phyloP scores from a whole-genome alignment of 345 rosid species.

The Murraya koenigii region DNA sequence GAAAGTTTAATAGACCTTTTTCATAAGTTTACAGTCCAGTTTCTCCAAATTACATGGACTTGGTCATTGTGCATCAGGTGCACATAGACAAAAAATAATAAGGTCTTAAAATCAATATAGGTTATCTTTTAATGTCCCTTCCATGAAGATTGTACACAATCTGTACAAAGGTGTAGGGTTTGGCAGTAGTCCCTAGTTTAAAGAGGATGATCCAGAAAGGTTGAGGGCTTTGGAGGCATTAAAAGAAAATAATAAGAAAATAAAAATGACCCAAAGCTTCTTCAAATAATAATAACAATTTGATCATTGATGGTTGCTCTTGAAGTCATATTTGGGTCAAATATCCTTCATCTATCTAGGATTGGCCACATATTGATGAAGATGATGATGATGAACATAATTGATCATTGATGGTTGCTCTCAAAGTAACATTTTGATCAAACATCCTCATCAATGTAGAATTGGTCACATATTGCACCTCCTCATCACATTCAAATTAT shows the following conservation, averaged over 20 bases:
- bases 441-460: not conserved
- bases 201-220: not conserved
- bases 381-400: not conserved
- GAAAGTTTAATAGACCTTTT: not conserved
- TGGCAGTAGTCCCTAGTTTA: not conserved
- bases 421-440: not conserved
- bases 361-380: not conserved
- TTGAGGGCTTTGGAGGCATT: not conserved
- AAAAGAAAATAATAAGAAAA: not conserved
- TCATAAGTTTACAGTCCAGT: not conserved
- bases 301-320: not conserved
- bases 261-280: not conserved
- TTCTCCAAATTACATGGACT: not conserved
- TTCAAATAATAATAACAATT: not conserved
- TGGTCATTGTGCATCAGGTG: not conserved
- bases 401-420: not conserved
- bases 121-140: not conserved
- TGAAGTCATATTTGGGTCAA: not conserved
- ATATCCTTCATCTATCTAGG: not conserved
- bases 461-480: not conserved
- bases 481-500: not conserved
- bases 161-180: not conserved
- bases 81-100: not conserved
- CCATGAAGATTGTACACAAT: not conserved
- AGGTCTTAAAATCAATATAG: not conserved